Conservation (phyloP, 2,329 filamentous ascomycete genomes). For the Calycina herbarum region DNA sequence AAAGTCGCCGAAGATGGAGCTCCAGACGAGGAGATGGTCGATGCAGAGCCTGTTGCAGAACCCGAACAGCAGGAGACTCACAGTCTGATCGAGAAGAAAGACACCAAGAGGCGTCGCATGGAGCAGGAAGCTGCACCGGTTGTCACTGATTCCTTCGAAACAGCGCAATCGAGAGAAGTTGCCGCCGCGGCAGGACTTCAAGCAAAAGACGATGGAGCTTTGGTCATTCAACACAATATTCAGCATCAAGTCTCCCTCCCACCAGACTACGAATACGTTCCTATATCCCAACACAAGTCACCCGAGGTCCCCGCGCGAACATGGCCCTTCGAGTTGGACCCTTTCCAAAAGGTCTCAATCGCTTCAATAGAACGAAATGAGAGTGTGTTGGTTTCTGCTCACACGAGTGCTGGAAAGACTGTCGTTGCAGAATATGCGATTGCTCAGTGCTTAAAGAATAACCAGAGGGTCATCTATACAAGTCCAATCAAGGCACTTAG, state of each 20-base stretch:
- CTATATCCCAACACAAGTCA: conserved; percentile 92
- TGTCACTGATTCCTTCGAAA: conserved; percentile 91
- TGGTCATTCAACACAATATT: conserved; percentile 94
- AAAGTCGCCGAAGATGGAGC: conserved; percentile 52
- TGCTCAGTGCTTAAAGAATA: conserved; percentile 93
- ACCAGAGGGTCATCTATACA: conserved; percentile 98
- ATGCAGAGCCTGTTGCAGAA: conserved; percentile 26
- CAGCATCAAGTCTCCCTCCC: conserved; percentile 96
- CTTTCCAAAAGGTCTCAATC: conserved; percentile 94
- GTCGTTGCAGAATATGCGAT: conserved; percentile 98
- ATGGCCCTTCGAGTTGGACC: conserved; percentile 91
- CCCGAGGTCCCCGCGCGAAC: conserved; percentile 80
- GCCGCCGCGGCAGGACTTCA: conserved; percentile 52
- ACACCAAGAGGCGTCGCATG: conserved; percentile 63
- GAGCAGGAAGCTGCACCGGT: conserved; percentile 72
- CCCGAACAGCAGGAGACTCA: conserved; percentile 36
- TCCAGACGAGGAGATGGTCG: conserved; percentile 66
- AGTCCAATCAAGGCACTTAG: conserved; percentile 98
- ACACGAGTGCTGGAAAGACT: conserved; percentile 97
- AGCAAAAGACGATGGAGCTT: conserved; percentile 47
- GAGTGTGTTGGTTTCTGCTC: conserved; percentile 93
- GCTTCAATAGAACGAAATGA: conserved; percentile 94
- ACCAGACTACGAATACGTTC: conserved; percentile 89
- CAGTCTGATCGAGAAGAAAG: conserved; percentile 48
- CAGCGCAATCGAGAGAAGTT: conserved; percentile 88